Evolutionary conservation across 2,329 filamentous ascomycete genomes (phyloP), one percentile per base, ranked within the genome.

Genomic region (Ascocoryne sarcoides): DNA sequence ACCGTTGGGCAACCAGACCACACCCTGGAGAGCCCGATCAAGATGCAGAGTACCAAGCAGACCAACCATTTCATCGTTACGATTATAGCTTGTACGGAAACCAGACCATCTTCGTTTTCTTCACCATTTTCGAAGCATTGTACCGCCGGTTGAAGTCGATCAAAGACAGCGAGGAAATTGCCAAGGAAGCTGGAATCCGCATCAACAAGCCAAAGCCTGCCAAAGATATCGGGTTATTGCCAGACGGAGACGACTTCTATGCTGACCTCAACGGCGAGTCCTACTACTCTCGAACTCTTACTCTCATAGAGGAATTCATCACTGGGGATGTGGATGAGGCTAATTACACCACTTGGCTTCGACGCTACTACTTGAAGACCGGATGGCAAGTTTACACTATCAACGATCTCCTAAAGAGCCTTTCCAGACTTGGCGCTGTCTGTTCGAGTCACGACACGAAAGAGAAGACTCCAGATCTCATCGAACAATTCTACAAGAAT

Each of bases 341-440:
- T 39, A 79, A 86, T 20, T 86, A 94, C 52, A 90, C 96, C 61
- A 89, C 96, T 56, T 83, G 88, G 4, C 71, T 98, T 42, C 83
- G 92, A 17, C 84, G 89, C 50, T 95, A 87, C 65, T 98, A 95
- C 60, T 72, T 96, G 43, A 81, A 83, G 58, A 84, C 79, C 50
- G 92, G 92, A 5, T 98, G 90, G 83, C 87, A 88, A 55, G 66
- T 96, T 29, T 98, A 96, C 66, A 89, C 86, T 4, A 80, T 96
- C 49, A 86, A 93, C 57, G 89, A 94, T 59, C 77, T 95, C 20
- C 75, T 96, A 39, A 80, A 79, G 57, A 82, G 82, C 1, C 75
- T 95, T 29, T 82, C 83, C 43, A 83, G 88, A 43, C 82, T 89
- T 43, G 87, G 84, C 17, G 72, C 88, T 14, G 76, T 76, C n/a